Base-by-base conservation (phyloP, 805 yeast genomes). In the Cyberlindnera lachancei region DNA sequence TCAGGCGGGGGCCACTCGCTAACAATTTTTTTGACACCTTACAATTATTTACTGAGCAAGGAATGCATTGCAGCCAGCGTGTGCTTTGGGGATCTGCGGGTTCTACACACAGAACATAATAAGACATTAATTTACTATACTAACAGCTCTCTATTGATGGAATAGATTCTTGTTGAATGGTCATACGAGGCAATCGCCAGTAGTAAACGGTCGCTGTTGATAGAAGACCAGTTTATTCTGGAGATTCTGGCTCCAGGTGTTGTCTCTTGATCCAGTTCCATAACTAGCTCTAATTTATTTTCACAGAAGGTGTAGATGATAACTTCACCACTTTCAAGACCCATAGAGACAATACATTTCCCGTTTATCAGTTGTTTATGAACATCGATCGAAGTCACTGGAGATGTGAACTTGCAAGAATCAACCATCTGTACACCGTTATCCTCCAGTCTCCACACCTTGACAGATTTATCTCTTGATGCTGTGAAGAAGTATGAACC, bases 391-490 rank as follows among this genome's bases (percentile, higher is more conserved):
- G 94, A 74, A 0, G 95, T 85, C 4, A 82, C 75, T 3, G 94
- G 73, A 14, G 60, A 66, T 0, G 44, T 42, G 26, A 78, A 59
- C 41, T 73, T 78, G n/a, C 64, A 28, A 3, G 66, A 46, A 4
- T 58, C 44, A 2, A 63, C 53, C 21, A 63, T 35, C n/a, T 45
- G 58, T 26, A 65, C 68, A 2, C 30, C 40, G 3, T 32, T 35
- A 2, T 49, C 56, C 2, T 25, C 30, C 8, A 73, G 55, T 29
- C 59, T 58, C 96, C 96, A 88, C 13, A 78, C 60, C 49, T 82
- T 84, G 30, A 88, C 53, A 3, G 75, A 69, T 49, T 79, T 82
- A 55, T 92, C 98, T 55, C 98, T 73, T 3, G 95, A 79, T 0
- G 80, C 94, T 0, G 96, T 88, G 12, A 83, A 67, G 49, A 90